Evolutionary conservation across 2,329 filamentous ascomycete species (phyloP).

Genomic region (Escovopsis sp.): DNA sequence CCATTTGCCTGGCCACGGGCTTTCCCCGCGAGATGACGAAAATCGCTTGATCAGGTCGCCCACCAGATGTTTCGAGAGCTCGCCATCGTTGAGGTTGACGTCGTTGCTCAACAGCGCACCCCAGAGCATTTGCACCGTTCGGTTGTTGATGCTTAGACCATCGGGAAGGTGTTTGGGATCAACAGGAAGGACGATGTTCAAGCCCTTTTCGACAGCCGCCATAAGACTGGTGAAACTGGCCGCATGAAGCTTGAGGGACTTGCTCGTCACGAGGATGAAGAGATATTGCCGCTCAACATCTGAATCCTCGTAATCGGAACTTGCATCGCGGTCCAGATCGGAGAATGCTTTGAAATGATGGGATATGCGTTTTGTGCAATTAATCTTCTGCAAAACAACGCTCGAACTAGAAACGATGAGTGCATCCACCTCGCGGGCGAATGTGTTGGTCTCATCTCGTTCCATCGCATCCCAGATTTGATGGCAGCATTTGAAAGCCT

Average conservation of each 20-base stretch:
- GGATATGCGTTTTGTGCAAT: too few relatives aligned
- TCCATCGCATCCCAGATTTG: slow-evolving; percentile 23
- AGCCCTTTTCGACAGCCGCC: slow-evolving; percentile 11
- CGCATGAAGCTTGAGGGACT: slow-evolving; percentile 16
- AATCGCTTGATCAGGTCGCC: slow-evolving; percentile 14
- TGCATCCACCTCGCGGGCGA: slow-evolving; percentile 14
- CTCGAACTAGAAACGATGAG: slow-evolving; percentile 12
- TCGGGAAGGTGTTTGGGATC: too few relatives aligned
- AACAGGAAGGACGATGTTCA: too few relatives aligned
- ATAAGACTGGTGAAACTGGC: slow-evolving; percentile 12
- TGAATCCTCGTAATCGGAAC: slow-evolving; percentile 13
- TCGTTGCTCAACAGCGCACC: slow-evolving; percentile 20
- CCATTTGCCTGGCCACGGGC: slow-evolving; percentile 16
- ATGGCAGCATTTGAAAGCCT: slow-evolving; percentile 25
- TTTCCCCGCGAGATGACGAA: slow-evolving; percentile 12
- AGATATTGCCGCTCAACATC: slow-evolving; percentile 17
- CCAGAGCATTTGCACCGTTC: slow-evolving; percentile 13
- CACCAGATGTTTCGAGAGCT: slow-evolving; percentile 17
- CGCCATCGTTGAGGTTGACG: slow-evolving; percentile 19
- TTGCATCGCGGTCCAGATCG: slow-evolving; percentile 5
- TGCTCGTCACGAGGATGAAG: slow-evolving; percentile 17
- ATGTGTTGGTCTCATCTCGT: slow-evolving; percentile 18
- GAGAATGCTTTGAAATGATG: slow-evolving; percentile 7
- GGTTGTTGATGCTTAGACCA: slow-evolving; percentile 4
- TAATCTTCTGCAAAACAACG: too few relatives aligned